Conservation (phyloP, 2,329 filamentous ascomycete genomes). For the Aureobasidium sp. region DNA sequence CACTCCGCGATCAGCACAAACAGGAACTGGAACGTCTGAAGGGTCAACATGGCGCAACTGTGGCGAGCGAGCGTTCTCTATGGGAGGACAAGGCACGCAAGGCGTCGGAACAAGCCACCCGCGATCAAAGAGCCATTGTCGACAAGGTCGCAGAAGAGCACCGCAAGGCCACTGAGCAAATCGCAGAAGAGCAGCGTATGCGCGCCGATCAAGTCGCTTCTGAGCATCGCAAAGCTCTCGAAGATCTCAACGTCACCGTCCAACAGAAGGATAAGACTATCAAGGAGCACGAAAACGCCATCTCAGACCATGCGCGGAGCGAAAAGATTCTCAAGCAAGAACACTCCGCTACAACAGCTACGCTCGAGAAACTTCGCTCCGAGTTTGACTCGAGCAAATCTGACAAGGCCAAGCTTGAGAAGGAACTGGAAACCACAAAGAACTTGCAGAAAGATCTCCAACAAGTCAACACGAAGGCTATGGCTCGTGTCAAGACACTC, state of each 20-base stretch:
- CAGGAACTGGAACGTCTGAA: conserved; percentile 21
- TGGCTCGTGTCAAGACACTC: conserved; percentile 17
- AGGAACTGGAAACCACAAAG: conserved; percentile 26
- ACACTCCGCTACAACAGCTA: background rate
- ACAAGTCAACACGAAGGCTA: conserved; percentile 16
- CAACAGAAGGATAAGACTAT: background rate
- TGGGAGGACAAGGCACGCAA: conserved; percentile 16
- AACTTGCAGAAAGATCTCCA: conserved; percentile 15
- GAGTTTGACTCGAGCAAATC: background rate
- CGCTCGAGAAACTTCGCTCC: background rate
- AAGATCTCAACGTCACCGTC: background rate
- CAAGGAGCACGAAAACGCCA: background rate
- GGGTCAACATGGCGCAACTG: conserved; percentile 27
- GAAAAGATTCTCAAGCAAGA: conserved; percentile 8
- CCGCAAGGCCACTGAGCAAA: conserved; percentile 16
- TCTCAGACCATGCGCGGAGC: conserved; percentile 3
- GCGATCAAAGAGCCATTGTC: conserved; percentile 9
- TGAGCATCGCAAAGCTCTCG: conserved; percentile 17
- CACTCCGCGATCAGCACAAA: conserved; percentile 31
- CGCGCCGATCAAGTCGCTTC: conserved; percentile 5
- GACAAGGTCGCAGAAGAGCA: conserved; percentile 16
- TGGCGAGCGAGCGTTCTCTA: conserved; percentile 25
- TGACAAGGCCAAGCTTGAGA: conserved; percentile 9
- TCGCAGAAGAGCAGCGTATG: conserved; percentile 15
- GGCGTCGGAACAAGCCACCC: conserved; percentile 14